phyloP scores from a whole-genome alignment of 345 rosid species.

The Tarenaya hassleriana region DNA sequence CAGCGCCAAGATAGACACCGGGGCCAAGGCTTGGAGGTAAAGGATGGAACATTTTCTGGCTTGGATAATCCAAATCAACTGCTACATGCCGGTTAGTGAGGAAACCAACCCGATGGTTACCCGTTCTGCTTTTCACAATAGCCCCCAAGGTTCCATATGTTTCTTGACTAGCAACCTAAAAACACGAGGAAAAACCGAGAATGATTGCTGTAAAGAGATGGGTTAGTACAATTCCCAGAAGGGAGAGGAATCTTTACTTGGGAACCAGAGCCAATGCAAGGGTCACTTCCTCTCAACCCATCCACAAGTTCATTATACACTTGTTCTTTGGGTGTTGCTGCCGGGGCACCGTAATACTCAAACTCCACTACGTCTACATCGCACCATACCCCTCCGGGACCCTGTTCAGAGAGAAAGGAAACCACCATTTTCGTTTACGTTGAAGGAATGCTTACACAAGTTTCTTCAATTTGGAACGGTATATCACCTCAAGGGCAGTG shows the following conservation, averaged over 20 bases:
- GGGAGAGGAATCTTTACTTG: slow-evolving; percentile 39
- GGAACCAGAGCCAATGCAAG: slow-evolving; percentile 73
- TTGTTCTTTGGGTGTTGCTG: slow-evolving; percentile 75
- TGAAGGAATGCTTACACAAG: not conserved
- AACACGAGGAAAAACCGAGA: slow-evolving; percentile 12
- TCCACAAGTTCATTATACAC: slow-evolving; percentile 67
- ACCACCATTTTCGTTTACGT: not conserved
- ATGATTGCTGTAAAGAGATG: not conserved
- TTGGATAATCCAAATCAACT: slow-evolving; percentile 81
- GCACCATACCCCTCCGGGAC: slow-evolving; percentile 92
- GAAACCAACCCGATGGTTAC: slow-evolving; percentile 63
- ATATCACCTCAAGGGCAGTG: slow-evolving; percentile 57
- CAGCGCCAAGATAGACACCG: slow-evolving; percentile 79
- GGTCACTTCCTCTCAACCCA: slow-evolving; percentile 77
- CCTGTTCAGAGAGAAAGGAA: slow-evolving; percentile 30
- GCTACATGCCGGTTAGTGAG: slow-evolving; percentile 82
- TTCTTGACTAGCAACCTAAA: slow-evolving; percentile 78
- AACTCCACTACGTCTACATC: slow-evolving; percentile 87
- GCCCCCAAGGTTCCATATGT: slow-evolving; percentile 86
- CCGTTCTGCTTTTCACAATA: slow-evolving; percentile 72
- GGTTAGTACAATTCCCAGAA: not conserved
- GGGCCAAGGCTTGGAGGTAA: slow-evolving; percentile 86
- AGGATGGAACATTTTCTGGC: slow-evolving; percentile 91
- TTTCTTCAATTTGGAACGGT: slow-evolving; percentile 12
- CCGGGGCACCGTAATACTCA: slow-evolving; percentile 77